Conservation (phyloP, 805 yeast genomes). For the Alloascoidea hylecoeti region DNA sequence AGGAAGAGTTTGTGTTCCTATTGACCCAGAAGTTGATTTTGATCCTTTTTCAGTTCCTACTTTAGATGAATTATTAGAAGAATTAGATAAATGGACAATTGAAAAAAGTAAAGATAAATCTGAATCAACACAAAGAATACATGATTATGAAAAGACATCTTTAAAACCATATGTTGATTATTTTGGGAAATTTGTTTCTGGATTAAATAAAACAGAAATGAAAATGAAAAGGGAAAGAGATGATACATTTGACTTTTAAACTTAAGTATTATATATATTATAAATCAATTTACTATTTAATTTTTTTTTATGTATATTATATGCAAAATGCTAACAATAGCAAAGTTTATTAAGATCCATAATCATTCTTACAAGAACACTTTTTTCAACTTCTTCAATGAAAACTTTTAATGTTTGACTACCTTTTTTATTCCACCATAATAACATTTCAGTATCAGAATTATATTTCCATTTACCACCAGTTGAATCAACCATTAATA, state of each 20-base stretch:
- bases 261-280: background rate
- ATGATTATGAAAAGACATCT: constrained; percentile 50
- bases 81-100: constrained; percentile 29
- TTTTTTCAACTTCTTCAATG: too few relatives aligned
- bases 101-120: constrained; percentile 13
- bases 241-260: constrained; percentile 13
- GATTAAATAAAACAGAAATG: constrained; percentile 40
- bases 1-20: constrained; percentile 88
- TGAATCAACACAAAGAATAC: constrained; percentile 6
- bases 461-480: constrained; percentile 45
- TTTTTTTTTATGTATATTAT: background rate
- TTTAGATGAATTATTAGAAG: constrained; percentile 44
- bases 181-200: constrained; percentile 49
- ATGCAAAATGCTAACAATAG: background rate
- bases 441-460: constrained; percentile 36
- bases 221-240: constrained; percentile 27
- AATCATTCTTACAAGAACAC: too few relatives aligned
- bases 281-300: background rate
- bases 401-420: too few relatives aligned
- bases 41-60: constrained; percentile 76
- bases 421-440: too few relatives aligned
- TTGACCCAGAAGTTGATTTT: constrained; percentile 33
- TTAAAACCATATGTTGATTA: constrained; percentile 56
- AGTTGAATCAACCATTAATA: constrained; percentile 32
- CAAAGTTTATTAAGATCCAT: too few relatives aligned